A percentile compares a stretch with the other conserved stretches of the same genome.
Evolutionary conservation across 495 filamentous ascomycete species (phyloP).

Genomic region (Peziza echinospora): DNA sequence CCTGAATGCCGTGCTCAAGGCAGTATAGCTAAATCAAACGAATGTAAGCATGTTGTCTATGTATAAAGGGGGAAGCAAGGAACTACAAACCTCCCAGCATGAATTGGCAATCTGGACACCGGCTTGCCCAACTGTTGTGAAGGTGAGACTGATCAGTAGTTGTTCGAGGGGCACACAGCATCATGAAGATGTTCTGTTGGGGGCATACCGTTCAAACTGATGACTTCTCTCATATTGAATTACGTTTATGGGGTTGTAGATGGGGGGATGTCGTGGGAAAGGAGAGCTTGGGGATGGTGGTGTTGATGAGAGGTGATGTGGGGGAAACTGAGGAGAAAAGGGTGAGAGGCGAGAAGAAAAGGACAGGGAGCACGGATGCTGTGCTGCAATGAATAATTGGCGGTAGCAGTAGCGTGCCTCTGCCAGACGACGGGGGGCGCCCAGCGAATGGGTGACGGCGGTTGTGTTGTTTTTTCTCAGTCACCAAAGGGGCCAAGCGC

Average conservation of each 20-base stretch:
- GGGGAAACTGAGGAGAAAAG: conserved; percentile 17
- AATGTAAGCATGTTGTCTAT: conserved; percentile 6
- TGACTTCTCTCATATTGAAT: conserved; percentile 86
- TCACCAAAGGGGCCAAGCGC: no score
- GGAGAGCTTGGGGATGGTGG: conserved; percentile 14
- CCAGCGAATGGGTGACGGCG: background rate
- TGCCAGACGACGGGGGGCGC: no score
- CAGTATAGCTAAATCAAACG: conserved; percentile 64
- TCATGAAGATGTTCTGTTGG: conserved; percentile 5
- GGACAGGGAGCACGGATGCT: conserved; percentile 14
- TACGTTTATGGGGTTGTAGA: conserved; percentile 6
- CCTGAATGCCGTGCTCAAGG: conserved; percentile 98
- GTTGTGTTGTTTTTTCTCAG: background rate
- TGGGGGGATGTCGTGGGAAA: conserved; percentile 7
- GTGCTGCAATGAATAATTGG: conserved; percentile 17
- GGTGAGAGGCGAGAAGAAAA: conserved; percentile 10
- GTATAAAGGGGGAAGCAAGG: background rate
- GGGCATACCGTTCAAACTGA: conserved; percentile 89
- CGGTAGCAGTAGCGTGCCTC: no score
- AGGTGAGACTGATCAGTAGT: conserved; percentile 8
- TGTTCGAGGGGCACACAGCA: conserved; percentile 1
- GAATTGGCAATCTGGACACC: conserved; percentile 99
- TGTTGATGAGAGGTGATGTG: conserved; percentile 16
- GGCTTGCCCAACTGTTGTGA: conserved; percentile 82
- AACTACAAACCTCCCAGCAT: conserved; percentile 85